Evolutionary conservation across 148 eudicot species (phyloP).

Genomic region (Silene conica): DNA sequence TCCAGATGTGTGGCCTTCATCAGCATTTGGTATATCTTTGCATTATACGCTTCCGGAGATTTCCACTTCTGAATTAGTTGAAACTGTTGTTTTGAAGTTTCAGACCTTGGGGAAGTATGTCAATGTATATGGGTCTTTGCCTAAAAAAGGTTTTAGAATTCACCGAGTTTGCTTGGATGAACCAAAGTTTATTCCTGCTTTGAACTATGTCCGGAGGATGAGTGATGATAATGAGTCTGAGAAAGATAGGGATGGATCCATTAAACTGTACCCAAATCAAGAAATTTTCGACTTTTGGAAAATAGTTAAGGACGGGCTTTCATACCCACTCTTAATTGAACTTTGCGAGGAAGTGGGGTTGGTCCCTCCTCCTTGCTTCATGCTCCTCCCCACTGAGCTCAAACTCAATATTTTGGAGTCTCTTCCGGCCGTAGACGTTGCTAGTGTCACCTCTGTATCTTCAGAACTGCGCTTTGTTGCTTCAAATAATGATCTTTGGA

Average conservation of each 20-base stretch:
- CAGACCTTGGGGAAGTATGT: conserved; percentile 58
- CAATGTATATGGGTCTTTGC: conserved; percentile 52
- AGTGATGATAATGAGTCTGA: conserved; percentile 28
- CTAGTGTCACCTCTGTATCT: conserved; percentile 51
- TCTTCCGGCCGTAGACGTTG: conserved; percentile 58
- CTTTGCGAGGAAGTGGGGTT: conserved; percentile 64
- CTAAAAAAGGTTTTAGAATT: conserved; percentile 33
- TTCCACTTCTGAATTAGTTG: conserved; percentile 27
- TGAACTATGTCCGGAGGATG: conserved; percentile 58
- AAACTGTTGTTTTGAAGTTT: conserved; percentile 56
- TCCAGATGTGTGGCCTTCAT: conserved; percentile 54
- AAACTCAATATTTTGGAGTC: conserved; percentile 68
- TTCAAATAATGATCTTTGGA: conserved; percentile 67
- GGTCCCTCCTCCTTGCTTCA: conserved; percentile 66
- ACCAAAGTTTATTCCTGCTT: conserved; percentile 45
- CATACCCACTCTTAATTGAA: conserved; percentile 73
- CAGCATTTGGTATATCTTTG: conserved; percentile 44
- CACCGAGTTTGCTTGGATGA: conserved; percentile 51
- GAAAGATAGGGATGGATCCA: conserved; percentile 11
- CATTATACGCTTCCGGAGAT: conserved; percentile 65
- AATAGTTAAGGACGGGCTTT: conserved; percentile 66
- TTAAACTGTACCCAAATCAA: conserved; percentile 31
- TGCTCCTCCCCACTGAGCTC: conserved; percentile 70
- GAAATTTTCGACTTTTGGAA: conserved; percentile 85
- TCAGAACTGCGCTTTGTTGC: conserved; percentile 59